These are phyloP conservation scores for Pseudogymnoascus sp. DNA, from an alignment of 2,329 filamentous ascomycete species.

Conservation along the genomic window DNA sequence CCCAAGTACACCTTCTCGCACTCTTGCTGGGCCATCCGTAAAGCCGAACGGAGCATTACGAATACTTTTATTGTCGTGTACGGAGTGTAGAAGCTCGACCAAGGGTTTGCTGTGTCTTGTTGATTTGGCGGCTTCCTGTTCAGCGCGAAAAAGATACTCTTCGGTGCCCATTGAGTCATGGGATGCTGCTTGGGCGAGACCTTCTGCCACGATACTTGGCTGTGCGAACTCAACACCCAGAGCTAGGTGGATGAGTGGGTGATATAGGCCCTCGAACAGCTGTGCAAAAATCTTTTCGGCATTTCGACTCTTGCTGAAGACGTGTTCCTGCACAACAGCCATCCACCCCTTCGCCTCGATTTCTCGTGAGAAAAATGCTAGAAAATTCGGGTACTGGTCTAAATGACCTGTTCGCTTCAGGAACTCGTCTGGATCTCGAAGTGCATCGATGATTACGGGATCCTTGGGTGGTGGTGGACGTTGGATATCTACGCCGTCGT, in stretches of 20 bases:
- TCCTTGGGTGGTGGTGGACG: constrained; percentile 42
- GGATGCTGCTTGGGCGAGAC: constrained; percentile 64
- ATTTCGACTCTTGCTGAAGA: constrained; percentile 57
- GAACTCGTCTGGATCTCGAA: constrained; percentile 42
- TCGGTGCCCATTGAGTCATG: constrained; percentile 49
- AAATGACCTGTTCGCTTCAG: constrained; percentile 54
- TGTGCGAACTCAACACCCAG: constrained; percentile 75
- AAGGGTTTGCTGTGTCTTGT: constrained; percentile 36
- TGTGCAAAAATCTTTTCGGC: constrained; percentile 62
- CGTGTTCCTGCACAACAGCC: constrained; percentile 51
- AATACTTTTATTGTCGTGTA: constrained; percentile 48
- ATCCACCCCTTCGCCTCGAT: constrained; percentile 57
- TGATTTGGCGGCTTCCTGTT: constrained; percentile 33
- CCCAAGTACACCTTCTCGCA: constrained; percentile 58
- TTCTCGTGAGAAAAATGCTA: constrained; percentile 66
- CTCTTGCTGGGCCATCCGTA: constrained; percentile 48
- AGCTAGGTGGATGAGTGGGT: constrained; percentile 74
- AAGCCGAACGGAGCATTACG: constrained; percentile 37
- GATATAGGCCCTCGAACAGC: constrained; percentile 60
- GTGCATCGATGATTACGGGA: constrained; percentile 40
- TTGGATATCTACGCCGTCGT: constrained; percentile 59
- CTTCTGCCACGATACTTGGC: constrained; percentile 70
- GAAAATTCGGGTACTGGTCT: constrained; percentile 60
- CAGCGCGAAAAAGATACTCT: constrained; percentile 44
- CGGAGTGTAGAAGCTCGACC: constrained; percentile 53